Base-by-base conservation (phyloP, 2,329 filamentous ascomycete species). In the Penicillium palitans region DNA sequence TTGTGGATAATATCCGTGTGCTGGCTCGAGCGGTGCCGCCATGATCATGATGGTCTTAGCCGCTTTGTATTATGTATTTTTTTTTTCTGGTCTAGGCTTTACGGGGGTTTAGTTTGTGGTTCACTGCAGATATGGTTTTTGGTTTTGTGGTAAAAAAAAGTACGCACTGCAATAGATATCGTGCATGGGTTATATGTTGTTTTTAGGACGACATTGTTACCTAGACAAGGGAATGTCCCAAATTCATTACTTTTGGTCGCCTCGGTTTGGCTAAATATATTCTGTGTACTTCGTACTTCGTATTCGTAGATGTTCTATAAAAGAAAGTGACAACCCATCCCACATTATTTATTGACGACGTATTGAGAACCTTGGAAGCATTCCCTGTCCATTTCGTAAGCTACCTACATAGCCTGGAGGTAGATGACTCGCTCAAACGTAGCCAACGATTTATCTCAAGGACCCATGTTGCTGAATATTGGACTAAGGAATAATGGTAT, bases 1-100 rank as follows among this genome's bases (percentile, higher is more conserved):
- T 81, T 59, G 72, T 81, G 64, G 78, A 81, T 69, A 81, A 81
- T 62, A 73, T 81, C 25, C 72, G 79, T 54, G 67, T 80, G 19
- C 66, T 81, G 57, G 78, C 77, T 51, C 73, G 77, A 55, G 70
- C 74, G 27, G 74, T 78, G 13, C 76, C 75, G 19, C 66, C 66
- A 50, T 74, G 57, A 70, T 41, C 66, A 51, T 74, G 57, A 70
- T 41, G 31, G 55, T 44, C 59, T 56, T 64, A 55, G 33, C 13
- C 57, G 35, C 60, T 59, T 52, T 65, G 57, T 66, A 63, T 54
- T 53, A 63, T 62, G 51, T 60, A 63, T 62, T 50, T 44, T 37
- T 63, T 41, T 24, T 48, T 12, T 25, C 15, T 25, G 29, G 42
- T 59, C 40, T 44, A 54, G 53, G 44, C 41, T 39, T 59, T 7